Evolutionary conservation across 805 yeast species (phyloP).

Genomic region (Myxozyma neotropica): DNA sequence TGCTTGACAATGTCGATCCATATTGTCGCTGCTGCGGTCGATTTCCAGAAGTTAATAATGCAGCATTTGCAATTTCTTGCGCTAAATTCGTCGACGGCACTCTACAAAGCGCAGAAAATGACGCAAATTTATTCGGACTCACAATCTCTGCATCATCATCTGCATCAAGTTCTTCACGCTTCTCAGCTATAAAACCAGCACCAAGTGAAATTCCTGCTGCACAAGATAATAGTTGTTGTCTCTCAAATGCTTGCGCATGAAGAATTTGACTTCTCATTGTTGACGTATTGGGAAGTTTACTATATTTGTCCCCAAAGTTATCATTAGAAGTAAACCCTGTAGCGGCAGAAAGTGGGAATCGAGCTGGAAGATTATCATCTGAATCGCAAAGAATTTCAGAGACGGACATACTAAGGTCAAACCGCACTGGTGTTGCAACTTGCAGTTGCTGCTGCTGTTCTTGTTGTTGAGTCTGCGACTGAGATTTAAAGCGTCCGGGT

Average conservation of each 20-base stretch:
- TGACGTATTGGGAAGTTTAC: neutral
- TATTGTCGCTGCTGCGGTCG: too few species aligned
- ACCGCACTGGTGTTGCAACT: neutral
- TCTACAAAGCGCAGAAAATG: slow-evolving; percentile 3
- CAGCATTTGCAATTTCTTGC: neutral
- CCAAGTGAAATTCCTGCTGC: neutral
- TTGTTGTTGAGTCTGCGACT: neutral
- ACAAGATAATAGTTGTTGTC: neutral
- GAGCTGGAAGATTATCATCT: neutral
- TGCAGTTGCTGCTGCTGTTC: neutral
- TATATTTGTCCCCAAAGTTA: neutral
- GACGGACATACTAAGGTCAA: slow-evolving; percentile 15
- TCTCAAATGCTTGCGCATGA: neutral
- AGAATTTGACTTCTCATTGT: neutral
- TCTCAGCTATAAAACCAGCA: neutral
- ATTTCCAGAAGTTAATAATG: too few species aligned
- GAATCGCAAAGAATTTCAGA: slow-evolving; percentile 15
- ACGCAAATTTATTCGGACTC: neutral
- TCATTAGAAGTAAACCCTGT: neutral
- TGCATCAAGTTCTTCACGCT: neutral
- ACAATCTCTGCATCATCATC: neutral
- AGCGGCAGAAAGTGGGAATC: neutral
- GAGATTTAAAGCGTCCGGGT: neutral
- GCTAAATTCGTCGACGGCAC: neutral
- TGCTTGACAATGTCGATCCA: too few species aligned